A percentile compares a stretch with the other conserved stretches of the same genome.
phyloP scores from a whole-genome alignment of 225 moss, liverwort and hornwort genomes.

The Pseudisothecium myosuroides region DNA sequence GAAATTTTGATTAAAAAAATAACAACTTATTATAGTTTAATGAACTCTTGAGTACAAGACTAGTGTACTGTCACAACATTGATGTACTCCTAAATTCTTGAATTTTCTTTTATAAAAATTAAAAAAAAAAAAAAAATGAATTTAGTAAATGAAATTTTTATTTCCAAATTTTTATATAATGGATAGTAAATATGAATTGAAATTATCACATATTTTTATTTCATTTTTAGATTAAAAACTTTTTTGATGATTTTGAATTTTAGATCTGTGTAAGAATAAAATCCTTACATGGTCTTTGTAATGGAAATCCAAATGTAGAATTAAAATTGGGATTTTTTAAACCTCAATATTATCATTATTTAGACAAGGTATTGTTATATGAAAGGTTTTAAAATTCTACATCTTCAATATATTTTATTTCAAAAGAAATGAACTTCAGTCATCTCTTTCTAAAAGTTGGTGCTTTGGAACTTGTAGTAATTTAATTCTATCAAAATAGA shows the following conservation, averaged over 20 bases:
- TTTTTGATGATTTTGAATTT: not conserved
- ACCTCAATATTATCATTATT: not conserved
- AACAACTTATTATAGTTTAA: fast-evolving
- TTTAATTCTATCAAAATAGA: not conserved
- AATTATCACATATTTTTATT: not conserved
- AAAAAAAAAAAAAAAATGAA: not conserved
- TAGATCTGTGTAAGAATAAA: not conserved
- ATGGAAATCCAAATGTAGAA: not conserved
- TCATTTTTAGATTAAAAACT: fast-evolving
- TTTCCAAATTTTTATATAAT: no score
- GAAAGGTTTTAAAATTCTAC: not conserved
- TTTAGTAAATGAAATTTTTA: no score
- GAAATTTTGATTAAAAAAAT: not conserved
- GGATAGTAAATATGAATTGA: not conserved
- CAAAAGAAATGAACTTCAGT: not conserved
- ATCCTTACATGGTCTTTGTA: no score
- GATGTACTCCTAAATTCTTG: not conserved
- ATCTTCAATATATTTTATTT: not conserved
- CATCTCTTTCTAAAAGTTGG: not conserved
- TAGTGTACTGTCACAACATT: not conserved
- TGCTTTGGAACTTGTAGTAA: not conserved
- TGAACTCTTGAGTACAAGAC: not conserved
- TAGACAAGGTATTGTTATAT: no score
- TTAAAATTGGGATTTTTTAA: no score
- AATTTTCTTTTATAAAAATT: not conserved